Conservation (phyloP, 805 yeast genomes). For the Yarrowia deformans region DNA sequence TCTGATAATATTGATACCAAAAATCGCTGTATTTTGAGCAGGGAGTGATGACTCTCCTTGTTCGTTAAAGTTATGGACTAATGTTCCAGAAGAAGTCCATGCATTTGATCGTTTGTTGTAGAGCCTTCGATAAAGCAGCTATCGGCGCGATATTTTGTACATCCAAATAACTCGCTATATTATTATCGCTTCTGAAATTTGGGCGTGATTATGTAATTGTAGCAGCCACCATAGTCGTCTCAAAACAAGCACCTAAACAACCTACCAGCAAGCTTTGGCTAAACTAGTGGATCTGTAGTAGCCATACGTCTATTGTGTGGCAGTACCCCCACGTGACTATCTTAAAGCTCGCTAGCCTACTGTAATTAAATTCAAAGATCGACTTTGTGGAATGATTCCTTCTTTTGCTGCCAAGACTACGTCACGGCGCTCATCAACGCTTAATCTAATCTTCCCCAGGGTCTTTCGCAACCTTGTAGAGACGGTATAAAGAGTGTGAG, state of each 20-base stretch:
- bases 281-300: not conserved
- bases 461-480: conserved; percentile 8
- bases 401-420: not conserved
- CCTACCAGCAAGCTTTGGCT: not conserved
- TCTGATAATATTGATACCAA: not conserved
- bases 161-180: not conserved
- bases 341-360: too few species aligned
- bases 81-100: conserved; percentile 9
- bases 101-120: not conserved
- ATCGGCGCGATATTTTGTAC: not conserved
- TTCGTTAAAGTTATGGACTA: not conserved
- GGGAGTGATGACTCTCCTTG: not conserved
- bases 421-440: not conserved
- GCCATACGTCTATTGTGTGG: not conserved
- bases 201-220: not conserved
- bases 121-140: not conserved
- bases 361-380: not conserved
- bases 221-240: not conserved
- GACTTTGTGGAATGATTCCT: not conserved
- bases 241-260: not conserved
- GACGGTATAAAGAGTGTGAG: conserved; percentile 1
- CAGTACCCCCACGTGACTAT: not conserved
- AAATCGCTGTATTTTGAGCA: not conserved
- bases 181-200: not conserved
- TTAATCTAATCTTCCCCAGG: not conserved